phyloP scores from a whole-genome alignment of 129 eudicot species.

The Lactuca sativa region DNA sequence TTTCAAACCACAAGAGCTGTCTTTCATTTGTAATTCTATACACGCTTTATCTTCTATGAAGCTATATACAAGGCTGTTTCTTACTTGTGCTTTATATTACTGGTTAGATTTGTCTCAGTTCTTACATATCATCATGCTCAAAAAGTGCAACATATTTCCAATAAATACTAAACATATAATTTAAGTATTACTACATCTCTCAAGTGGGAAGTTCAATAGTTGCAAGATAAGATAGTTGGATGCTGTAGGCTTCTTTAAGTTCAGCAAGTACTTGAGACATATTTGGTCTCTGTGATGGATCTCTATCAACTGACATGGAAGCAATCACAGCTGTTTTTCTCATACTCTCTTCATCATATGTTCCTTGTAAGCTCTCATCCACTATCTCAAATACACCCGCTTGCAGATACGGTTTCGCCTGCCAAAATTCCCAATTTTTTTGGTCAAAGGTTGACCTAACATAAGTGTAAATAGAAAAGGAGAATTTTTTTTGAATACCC shows the following conservation, averaged over 20 bases:
- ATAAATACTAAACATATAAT: constrained; percentile 21
- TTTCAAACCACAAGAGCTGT: constrained; percentile 28
- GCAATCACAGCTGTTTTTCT: constrained; percentile 66
- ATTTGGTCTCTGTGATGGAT: constrained; percentile 75
- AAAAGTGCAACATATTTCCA: constrained; percentile 8
- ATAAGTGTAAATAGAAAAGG: constrained; percentile 5
- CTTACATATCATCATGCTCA: not conserved
- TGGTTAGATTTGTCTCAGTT: constrained; percentile 9
- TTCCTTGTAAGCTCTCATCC: constrained; percentile 72
- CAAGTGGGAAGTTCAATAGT: constrained; percentile 36
- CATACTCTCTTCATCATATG: constrained; percentile 81
- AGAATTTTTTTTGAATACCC: constrained; percentile 48
- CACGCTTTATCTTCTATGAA: constrained; percentile 15
- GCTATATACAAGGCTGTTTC: constrained; percentile 2
- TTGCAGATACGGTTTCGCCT: constrained; percentile 94
- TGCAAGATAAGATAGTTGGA: constrained; percentile 80
- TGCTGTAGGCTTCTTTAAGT: constrained; percentile 82
- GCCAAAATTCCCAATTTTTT: constrained; percentile 21
- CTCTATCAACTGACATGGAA: constrained; percentile 86
- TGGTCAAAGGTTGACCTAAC: constrained; percentile 8
- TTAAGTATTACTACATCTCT: constrained; percentile 16
- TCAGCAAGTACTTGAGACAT: constrained; percentile 66
- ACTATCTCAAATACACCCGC: constrained; percentile 90
- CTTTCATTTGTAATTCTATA: constrained; percentile 10
- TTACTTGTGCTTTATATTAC: not conserved